phyloP scores from a whole-genome alignment of 192 early-diverging fungal genomes.

The Podila epigama region DNA sequence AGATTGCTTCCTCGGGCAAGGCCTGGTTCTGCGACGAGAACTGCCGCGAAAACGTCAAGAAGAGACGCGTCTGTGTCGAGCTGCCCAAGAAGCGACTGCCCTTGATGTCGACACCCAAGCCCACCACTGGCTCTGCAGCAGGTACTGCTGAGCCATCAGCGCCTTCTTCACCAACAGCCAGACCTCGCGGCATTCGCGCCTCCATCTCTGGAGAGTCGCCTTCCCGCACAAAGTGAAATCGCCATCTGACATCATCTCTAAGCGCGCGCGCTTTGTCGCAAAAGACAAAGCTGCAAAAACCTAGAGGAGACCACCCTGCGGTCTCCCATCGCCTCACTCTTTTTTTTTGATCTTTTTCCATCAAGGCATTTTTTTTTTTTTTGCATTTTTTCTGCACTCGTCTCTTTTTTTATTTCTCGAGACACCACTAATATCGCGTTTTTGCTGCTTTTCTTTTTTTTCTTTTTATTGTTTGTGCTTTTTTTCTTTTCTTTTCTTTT shows the following conservation, averaged over 20 bases:
- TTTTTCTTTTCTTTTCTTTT: not conserved
- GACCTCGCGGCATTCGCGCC: conserved; percentile 24
- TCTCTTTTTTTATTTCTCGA: conserved; percentile 5
- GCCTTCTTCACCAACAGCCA: not conserved
- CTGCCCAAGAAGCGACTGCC: conserved; percentile 67
- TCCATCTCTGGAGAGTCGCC: conserved; percentile 25
- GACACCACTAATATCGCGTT: conserved; percentile 32
- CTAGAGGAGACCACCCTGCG: too few relatives aligned
- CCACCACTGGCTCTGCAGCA: conserved; percentile 18
- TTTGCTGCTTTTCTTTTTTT: conserved; percentile 1
- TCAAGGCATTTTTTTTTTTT: not conserved
- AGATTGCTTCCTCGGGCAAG: conserved; percentile 54
- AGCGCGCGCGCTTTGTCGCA: not conserved
- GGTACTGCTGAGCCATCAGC: conserved; percentile 30
- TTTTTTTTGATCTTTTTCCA: not conserved
- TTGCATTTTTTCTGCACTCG: not conserved
- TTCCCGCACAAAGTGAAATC: conserved; percentile 23
- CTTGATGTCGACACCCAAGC: conserved; percentile 68
- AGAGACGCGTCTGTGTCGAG: conserved; percentile 66
- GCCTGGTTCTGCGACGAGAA: conserved; percentile 69
- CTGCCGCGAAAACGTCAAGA: conserved; percentile 64
- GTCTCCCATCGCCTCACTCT: not conserved
- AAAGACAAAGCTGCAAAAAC: too few relatives aligned
- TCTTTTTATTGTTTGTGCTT: not conserved
- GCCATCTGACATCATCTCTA: not conserved